These are phyloP conservation scores for Xylariaceae sp. DNA, from an alignment of 2,329 filamentous ascomycete genomes.

Conservation along the genomic window DNA sequence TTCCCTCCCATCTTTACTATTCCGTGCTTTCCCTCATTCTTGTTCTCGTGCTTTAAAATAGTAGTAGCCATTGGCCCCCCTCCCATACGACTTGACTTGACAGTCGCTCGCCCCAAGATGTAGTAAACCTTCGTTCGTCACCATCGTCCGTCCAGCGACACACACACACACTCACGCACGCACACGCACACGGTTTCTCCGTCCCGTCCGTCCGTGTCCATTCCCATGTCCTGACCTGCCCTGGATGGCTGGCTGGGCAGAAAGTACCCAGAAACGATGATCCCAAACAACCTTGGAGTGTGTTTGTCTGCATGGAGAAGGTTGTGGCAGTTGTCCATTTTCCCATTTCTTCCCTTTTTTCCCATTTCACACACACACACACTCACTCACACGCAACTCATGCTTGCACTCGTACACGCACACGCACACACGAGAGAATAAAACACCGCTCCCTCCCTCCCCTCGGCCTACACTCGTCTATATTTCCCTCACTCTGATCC, in stretches of 20 bases:
- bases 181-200: too few relatives aligned
- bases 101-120: not conserved
- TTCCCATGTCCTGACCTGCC: too few relatives aligned
- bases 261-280: conserved; percentile 15
- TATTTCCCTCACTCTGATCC: conserved; percentile 14
- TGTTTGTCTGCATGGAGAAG: conserved; percentile 14
- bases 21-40: not conserved
- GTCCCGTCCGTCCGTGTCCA: too few relatives aligned
- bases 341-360: conserved; percentile 12
- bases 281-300: conserved; percentile 7
- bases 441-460: conserved; percentile 7
- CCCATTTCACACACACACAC: too few relatives aligned
- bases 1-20: not conserved
- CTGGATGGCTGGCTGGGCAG: not conserved
- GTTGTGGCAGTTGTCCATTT: conserved; percentile 23
- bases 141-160: not conserved
- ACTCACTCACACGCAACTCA: too few relatives aligned
- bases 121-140: not conserved
- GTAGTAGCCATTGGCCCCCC: not conserved
- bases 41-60: not conserved
- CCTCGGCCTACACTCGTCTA: not conserved
- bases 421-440: not conserved
- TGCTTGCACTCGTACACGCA: not conserved
- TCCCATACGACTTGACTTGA: not conserved
- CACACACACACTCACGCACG: not conserved